These are phyloP conservation scores for Mycena leptocephala DNA, from an alignment of 768 basidiomycete genomes.

Conservation along the genomic window DNA sequence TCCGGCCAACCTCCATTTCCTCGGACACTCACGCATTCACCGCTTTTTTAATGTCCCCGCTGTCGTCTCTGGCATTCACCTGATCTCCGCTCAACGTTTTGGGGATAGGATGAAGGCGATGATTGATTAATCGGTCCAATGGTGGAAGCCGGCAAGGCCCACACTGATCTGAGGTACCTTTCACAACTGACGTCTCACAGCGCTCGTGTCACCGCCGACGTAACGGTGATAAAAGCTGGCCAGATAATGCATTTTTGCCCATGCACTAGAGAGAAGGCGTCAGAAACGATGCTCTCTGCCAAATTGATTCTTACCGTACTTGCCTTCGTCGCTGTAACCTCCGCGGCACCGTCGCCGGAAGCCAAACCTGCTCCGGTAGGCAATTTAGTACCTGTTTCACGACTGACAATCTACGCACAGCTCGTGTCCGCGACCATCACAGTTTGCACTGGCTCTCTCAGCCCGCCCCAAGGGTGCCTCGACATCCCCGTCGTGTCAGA, in stretches of 20 bases:
- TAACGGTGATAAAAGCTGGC: too few relatives aligned
- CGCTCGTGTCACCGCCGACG: too few relatives aligned
- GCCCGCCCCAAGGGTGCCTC: conserved; percentile 26
- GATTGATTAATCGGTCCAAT: not conserved
- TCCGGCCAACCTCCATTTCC: not conserved
- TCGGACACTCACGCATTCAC: not conserved
- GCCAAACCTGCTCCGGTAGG: too few relatives aligned
- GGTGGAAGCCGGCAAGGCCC: not conserved
- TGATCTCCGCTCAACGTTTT: not conserved
- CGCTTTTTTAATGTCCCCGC: not conserved
- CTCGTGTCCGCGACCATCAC: not conserved
- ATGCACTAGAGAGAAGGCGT: too few relatives aligned
- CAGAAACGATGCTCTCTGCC: not conserved
- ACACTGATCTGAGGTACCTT: too few relatives aligned
- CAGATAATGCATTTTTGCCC: too few relatives aligned
- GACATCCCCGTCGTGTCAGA: conserved; percentile 30
- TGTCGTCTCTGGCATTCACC: not conserved
- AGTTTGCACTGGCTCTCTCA: conserved; percentile 29
- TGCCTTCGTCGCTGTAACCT: not conserved
- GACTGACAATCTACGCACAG: too few relatives aligned
- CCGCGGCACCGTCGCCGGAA: not conserved
- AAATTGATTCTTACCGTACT: not conserved
- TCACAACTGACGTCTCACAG: too few relatives aligned
- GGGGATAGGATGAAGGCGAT: not conserved
- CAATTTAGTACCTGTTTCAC: too few relatives aligned